phyloP scores from a whole-genome alignment of 75 land plant genomes.

The Cunninghamia lanceolata region DNA sequence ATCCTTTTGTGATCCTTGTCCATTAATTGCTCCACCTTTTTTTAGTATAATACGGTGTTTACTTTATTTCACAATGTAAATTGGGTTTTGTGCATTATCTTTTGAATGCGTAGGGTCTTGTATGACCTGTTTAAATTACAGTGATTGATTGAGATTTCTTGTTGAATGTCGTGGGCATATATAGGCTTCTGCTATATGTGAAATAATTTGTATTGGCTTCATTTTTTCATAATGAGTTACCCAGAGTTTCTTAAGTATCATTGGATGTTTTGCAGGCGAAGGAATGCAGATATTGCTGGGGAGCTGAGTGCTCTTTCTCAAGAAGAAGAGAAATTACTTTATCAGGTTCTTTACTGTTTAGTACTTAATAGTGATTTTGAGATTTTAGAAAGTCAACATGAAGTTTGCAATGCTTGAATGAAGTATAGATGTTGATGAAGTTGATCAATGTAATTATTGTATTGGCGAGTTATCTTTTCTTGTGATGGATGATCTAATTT shows the following conservation, averaged over 20 bases:
- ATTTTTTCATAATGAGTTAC: neutral
- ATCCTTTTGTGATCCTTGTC: too few species aligned
- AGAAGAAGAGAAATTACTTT: slow-evolving; percentile 84
- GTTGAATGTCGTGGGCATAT: neutral
- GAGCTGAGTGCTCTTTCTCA: slow-evolving; percentile 67
- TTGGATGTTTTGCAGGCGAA: slow-evolving; percentile 56
- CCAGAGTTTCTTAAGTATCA: neutral
- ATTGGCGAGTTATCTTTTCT: neutral
- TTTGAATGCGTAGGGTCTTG: too few species aligned
- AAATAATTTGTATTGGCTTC: neutral
- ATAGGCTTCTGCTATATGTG: neutral
- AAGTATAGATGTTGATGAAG: neutral
- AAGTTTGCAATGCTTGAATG: neutral
- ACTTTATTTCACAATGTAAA: too few species aligned
- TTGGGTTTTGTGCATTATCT: too few species aligned
- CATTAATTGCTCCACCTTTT: too few species aligned
- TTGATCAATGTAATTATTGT: neutral
- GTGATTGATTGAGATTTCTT: too few species aligned
- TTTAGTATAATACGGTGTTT: too few species aligned
- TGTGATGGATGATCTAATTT: neutral
- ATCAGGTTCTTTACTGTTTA: slow-evolving; percentile 55
- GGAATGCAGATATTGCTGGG: slow-evolving; percentile 73
- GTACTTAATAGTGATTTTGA: neutral
- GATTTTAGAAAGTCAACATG: neutral
- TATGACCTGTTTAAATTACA: too few species aligned